A percentile compares a stretch with the other conserved stretches of the same genome.
These are phyloP conservation scores for Medicago arabica DNA, from an alignment of 306 rosid genomes.

Conservation along the genomic window DNA sequence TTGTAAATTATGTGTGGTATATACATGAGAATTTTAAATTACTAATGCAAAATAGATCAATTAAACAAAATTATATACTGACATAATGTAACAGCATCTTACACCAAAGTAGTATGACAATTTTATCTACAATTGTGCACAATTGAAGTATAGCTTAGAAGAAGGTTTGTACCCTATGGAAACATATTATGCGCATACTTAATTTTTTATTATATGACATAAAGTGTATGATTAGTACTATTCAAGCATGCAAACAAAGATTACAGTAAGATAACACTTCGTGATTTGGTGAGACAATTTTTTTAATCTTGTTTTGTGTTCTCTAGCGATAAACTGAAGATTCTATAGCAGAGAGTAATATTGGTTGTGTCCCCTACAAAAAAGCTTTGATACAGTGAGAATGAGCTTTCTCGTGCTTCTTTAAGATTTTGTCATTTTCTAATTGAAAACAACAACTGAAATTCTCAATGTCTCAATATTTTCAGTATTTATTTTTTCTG, in stretches of 20 bases:
- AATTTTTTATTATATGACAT: constrained; percentile 38
- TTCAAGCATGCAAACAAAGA: constrained; percentile 65
- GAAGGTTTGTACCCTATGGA: neutral
- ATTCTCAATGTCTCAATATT: constrained; percentile 45
- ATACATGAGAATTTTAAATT: neutral
- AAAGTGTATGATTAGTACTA: constrained; percentile 53
- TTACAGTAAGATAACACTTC: constrained; percentile 48
- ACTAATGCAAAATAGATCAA: neutral
- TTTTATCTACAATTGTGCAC: neutral
- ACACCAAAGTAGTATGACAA: constrained; percentile 1
- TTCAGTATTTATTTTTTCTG: neutral
- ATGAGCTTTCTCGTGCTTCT: constrained; percentile 76
- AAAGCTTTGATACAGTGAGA: constrained; percentile 66
- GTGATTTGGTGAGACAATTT: constrained; percentile 46
- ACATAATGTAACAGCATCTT: neutral
- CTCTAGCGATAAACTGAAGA: constrained; percentile 72
- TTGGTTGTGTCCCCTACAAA: constrained; percentile 63
- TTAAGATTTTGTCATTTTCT: constrained; percentile 78
- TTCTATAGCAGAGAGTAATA: constrained; percentile 61
- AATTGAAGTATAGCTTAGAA: neutral
- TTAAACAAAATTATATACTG: neutral
- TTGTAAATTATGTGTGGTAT: neutral
- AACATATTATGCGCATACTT: neutral
- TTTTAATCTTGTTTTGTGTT: constrained; percentile 55
- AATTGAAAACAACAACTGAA: constrained; percentile 53